Conservation (phyloP, 148 eudicot genomes). For the Vaccinium vitisidaea region DNA sequence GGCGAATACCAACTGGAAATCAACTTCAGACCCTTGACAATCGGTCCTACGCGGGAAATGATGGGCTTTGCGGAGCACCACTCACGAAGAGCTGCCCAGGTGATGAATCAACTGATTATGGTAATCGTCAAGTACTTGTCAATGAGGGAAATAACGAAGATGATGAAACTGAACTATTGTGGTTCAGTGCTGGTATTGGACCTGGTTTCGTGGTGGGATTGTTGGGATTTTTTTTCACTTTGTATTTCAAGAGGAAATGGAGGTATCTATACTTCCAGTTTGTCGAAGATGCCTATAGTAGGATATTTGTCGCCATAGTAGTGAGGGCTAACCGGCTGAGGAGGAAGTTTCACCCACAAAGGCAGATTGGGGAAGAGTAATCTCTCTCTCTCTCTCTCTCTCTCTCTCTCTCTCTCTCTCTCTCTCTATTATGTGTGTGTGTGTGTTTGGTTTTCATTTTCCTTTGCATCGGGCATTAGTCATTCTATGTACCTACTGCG, state of each 20-base stretch:
- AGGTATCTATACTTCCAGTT: background rate
- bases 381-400: background rate
- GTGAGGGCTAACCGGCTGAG: background rate
- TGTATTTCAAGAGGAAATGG: background rate
- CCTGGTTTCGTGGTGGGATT: conserved; percentile 1
- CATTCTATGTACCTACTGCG: background rate
- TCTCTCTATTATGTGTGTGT: no score
- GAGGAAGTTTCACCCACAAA: background rate
- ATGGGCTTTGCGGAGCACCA: conserved; percentile 21
- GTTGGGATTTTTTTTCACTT: background rate
- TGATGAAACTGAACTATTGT: background rate
- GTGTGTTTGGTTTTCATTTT: no score
- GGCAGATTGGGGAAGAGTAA: background rate
- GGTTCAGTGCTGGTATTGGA: background rate
- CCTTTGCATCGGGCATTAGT: background rate
- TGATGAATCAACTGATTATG: background rate
- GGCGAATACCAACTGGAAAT: conserved; percentile 19
- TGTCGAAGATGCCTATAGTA: background rate
- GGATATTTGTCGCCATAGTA: background rate
- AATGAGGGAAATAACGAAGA: background rate
- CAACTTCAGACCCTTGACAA: conserved; percentile 22
- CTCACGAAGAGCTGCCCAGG: background rate
- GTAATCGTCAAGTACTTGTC: background rate
- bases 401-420: background rate
- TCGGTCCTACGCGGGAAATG: conserved; percentile 11